phyloP scores from a whole-genome alignment of 495 filamentous ascomycete species.

The Daldinia bambusicola region DNA sequence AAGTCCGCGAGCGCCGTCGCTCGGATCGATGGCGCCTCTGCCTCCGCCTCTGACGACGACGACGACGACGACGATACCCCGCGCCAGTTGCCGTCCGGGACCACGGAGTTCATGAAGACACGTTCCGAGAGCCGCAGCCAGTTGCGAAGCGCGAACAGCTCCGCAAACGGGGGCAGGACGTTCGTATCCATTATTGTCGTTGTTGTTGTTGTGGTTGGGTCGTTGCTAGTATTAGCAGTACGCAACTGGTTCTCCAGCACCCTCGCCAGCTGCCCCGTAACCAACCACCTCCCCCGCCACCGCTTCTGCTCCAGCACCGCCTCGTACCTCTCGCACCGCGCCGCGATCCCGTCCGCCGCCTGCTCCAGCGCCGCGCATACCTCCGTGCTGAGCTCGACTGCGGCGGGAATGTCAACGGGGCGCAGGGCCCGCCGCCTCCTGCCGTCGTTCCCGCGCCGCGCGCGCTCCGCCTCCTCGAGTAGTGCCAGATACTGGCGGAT shows the following conservation, averaged over 20 bases:
- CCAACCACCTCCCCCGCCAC: conserved; percentile 54
- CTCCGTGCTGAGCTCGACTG: conserved; percentile 74
- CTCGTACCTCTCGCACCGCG: conserved; percentile 67
- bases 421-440: conserved; percentile 35
- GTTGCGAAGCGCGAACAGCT: conserved; percentile 65
- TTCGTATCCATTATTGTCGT: conserved; percentile 51
- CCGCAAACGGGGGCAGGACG: conserved; percentile 53
- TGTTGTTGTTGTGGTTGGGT: not conserved
- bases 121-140: conserved; percentile 73
- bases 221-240: conserved; percentile 40
- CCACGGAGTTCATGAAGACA: conserved; percentile 81
- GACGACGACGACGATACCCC: conserved; percentile 47
- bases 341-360: conserved; percentile 69
- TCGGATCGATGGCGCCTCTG: conserved; percentile 68
- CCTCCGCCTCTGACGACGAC: no score
- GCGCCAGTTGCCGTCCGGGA: conserved; percentile 72
- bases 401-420: conserved; percentile 70
- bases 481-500: conserved; percentile 72
- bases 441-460: conserved; percentile 46
- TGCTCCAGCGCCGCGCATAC: conserved; percentile 73
- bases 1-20: conserved; percentile 78
- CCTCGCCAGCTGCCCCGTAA: conserved; percentile 62
- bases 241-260: conserved; percentile 53
- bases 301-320: conserved; percentile 62
- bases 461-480: conserved; percentile 61